phyloP scores from a whole-genome alignment of 2,329 filamentous ascomycete species.

The Apiospora pterosperma region DNA sequence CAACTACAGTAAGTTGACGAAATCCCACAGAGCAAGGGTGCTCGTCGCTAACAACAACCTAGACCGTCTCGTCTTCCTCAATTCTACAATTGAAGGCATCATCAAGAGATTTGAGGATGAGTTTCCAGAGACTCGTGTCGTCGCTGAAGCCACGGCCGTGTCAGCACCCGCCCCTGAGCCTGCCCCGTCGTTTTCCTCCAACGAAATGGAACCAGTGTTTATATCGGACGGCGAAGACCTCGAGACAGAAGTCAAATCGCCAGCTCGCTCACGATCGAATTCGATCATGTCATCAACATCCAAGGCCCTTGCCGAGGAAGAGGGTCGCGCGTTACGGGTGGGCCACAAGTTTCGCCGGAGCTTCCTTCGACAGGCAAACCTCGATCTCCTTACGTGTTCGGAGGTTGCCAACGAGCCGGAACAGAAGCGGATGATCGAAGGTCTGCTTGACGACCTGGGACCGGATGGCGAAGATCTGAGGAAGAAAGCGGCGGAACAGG shows the following conservation, averaged over 20 bases:
- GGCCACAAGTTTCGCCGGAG: constrained; percentile 55
- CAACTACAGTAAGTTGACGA: constrained; percentile 66
- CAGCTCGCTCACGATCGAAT: constrained; percentile 46
- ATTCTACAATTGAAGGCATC: constrained; percentile 83
- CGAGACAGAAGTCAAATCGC: constrained; percentile 41
- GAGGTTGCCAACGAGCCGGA: constrained; percentile 49
- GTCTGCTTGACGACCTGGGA: constrained; percentile 60
- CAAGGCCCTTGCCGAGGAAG: constrained; percentile 52
- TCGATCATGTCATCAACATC: constrained; percentile 49
- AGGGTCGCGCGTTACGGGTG: constrained; percentile 52
- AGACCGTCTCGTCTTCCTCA: constrained; percentile 78
- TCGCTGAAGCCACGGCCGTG: constrained; percentile 23
- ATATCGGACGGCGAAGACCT: constrained; percentile 46
- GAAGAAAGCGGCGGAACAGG: constrained; percentile 51
- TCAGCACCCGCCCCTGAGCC: constrained; percentile 19
- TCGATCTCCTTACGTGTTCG: constrained; percentile 41
- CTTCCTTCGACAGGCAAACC: constrained; percentile 49
- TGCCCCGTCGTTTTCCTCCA: constrained; percentile 26
- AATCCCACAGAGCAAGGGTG: neutral
- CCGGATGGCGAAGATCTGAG: constrained; percentile 59
- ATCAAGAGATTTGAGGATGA: constrained; percentile 96
- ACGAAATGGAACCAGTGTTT: constrained; percentile 33
- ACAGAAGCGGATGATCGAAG: constrained; percentile 51
- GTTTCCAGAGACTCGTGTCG: constrained; percentile 77
- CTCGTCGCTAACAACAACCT: constrained; percentile 25